phyloP scores from a whole-genome alignment of 2,329 filamentous ascomycete genomes.

The Ceratocystis eucalypticola region DNA sequence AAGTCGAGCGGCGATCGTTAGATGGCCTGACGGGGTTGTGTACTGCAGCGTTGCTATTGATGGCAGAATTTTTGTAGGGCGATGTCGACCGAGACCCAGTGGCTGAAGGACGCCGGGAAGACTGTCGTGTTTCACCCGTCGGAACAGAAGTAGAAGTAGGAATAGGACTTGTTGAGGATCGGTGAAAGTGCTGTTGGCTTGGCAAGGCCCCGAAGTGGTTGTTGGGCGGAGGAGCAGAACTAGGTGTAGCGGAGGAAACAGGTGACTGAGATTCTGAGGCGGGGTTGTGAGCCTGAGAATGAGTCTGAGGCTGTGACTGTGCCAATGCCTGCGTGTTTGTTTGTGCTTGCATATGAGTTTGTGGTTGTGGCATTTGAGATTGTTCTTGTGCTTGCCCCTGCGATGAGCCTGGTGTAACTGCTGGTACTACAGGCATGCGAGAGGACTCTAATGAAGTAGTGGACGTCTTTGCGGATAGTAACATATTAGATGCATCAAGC shows the following conservation, averaged over 20 bases:
- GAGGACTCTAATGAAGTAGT: not conserved
- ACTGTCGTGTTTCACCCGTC: not conserved
- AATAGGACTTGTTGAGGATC: not conserved
- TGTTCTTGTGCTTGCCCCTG: not conserved
- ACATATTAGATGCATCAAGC: not conserved
- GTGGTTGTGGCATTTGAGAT: not conserved
- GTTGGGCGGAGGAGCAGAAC: not conserved
- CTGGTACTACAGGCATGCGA: not conserved
- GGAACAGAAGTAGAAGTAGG: not conserved
- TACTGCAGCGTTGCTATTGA: not conserved
- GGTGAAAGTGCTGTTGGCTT: not conserved
- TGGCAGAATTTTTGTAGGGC: not conserved
- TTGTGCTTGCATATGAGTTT: not conserved
- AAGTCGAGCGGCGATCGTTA: not conserved
- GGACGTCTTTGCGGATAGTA: not conserved
- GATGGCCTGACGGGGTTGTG: not conserved
- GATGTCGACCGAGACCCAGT: not conserved
- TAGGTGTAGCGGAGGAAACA: not conserved
- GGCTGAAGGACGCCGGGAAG: not conserved
- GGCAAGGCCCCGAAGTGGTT: not conserved
- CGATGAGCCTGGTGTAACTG: not conserved
- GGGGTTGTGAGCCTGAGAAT: not conserved
- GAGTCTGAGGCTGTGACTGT: not conserved
- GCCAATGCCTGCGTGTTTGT: not conserved
- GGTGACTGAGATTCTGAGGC: not conserved